Base-by-base conservation (phyloP, 2,329 filamentous ascomycete genomes). In the Aspergillus floridensis region DNA sequence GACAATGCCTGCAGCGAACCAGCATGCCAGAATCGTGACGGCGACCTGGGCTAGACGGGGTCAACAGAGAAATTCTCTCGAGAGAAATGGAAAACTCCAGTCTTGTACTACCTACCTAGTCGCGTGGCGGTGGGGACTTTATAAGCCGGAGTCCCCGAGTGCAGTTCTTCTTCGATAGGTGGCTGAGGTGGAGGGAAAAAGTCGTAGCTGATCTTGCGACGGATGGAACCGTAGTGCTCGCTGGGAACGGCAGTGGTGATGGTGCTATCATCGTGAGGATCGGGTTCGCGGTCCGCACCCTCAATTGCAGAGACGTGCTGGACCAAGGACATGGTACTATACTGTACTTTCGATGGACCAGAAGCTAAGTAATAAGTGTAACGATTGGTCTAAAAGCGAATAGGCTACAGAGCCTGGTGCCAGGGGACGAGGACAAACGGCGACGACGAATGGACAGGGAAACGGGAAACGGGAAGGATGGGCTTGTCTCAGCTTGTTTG, bases 1-100 rank as follows among this genome's bases (percentile, higher is more conserved):
- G 19, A 95, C 86, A 46, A 92, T 80, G 1, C 91, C 93, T 4
- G 92, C 88, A 6, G 90, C 86, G 61, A 93, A 81, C 58, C 92
- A 83, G 73, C 90, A 93, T 68, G 88, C 88, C n/a, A 90, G 68
- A 1, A 90, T 84, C 3, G 86, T 88, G 47, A 84, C 79, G 5
- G 78, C 71, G 22, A 92, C 85, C 75, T 92, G 90, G 10, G 84
- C 75, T 74, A 49, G 10, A 54, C 5, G 10, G 11, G 8, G 46
- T 69, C 32, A 66, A 61, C 44, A 16, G 1, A 4, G 5, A 35
- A 4, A 22, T 16, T 19, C 3, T 3, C 14, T 50, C 6, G 6
- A 53, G 11, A 5, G 10, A 4, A 16, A 16, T 5, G 2, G 32
- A 4, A 35, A 35, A 35, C 11, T 12, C 44, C 24, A 6, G 21